Evolutionary conservation across 768 basidiomycete genomes (phyloP).

Genomic region (Termitomyces sp.): DNA sequence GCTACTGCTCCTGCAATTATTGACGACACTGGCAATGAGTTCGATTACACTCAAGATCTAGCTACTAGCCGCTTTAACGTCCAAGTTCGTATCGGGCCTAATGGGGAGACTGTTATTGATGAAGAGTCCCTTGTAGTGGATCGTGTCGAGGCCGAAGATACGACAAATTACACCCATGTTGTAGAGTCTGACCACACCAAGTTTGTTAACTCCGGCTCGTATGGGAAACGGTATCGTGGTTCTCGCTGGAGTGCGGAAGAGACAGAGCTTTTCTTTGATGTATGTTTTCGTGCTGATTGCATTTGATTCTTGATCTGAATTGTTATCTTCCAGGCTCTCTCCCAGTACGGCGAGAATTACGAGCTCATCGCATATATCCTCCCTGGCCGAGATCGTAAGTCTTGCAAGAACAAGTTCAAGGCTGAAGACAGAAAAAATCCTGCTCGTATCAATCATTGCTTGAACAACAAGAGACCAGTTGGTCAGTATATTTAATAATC

Average conservation of each 20-base stretch:
- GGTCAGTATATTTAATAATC: constrained; percentile 36
- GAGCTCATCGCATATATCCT: constrained; percentile 85
- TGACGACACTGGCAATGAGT: constrained; percentile 51
- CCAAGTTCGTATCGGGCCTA: constrained; percentile 82
- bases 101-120: constrained; percentile 83
- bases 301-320: not conserved
- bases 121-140: constrained; percentile 82
- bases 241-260: constrained; percentile 88
- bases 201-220: constrained; percentile 81
- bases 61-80: constrained; percentile 72
- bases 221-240: constrained; percentile 74
- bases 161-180: constrained; percentile 67
- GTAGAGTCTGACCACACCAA: constrained; percentile 80
- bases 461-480: constrained; percentile 73
- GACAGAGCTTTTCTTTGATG: constrained; percentile 84
- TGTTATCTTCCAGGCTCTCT: constrained; percentile 59
- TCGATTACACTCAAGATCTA: constrained; percentile 65
- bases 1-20: constrained; percentile 16
- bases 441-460: constrained; percentile 64
- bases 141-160: constrained; percentile 61
- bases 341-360: constrained; percentile 90
- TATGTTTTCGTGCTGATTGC: constrained; percentile 28
- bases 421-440: constrained; percentile 81
- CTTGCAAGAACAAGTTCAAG: constrained; percentile 93
- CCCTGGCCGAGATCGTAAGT: constrained; percentile 79